Evolutionary conservation across 2,329 filamentous ascomycete genomes (phyloP).

Genomic region (Chlorencoelia australis): DNA sequence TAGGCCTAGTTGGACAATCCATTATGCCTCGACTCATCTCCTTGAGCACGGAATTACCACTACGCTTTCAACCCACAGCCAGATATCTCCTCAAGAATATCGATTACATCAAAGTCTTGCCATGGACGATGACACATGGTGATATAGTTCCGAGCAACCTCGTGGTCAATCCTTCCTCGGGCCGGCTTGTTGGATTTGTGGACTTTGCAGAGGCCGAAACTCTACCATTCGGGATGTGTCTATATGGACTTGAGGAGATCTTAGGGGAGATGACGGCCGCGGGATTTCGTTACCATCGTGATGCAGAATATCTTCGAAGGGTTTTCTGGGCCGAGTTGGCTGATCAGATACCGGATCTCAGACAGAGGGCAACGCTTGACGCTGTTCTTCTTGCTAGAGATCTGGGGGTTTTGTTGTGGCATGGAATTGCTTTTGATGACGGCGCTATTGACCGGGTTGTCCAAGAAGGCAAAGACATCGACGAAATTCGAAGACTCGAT

Average conservation of each 20-base stretch:
- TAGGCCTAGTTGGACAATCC: conserved; percentile 33
- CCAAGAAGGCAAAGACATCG: conserved; percentile 37
- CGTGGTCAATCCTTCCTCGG: conserved; percentile 36
- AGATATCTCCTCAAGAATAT: conserved; percentile 22
- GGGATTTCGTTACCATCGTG: conserved; percentile 33
- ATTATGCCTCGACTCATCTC: conserved; percentile 31
- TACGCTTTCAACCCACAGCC: conserved; percentile 21
- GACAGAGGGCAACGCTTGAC: conserved; percentile 19
- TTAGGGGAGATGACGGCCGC: conserved; percentile 36
- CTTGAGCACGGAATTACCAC: conserved; percentile 30
- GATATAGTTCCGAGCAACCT: conserved; percentile 50
- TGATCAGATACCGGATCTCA: conserved; percentile 27
- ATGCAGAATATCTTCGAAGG: conserved; percentile 33
- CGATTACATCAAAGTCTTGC: conserved; percentile 32
- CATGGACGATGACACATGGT: conserved; percentile 50
- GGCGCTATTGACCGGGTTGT: conserved; percentile 49
- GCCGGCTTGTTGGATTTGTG: conserved; percentile 41
- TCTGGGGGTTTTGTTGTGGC: conserved; percentile 51
- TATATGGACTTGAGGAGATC: conserved; percentile 52
- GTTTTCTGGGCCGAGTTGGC: conserved; percentile 40
- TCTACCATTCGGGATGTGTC: conserved; percentile 47
- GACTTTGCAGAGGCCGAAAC: conserved; percentile 57
- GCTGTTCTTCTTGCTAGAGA: conserved; percentile 36
- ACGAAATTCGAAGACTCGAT: conserved; percentile 44
- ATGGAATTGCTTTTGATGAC: conserved; percentile 53